Evolutionary conservation across 108 stramenopile genomes (phyloP), one percentile per base, ranked within the genome.

Genomic region (Fragilariopsis cylindrus): DNA sequence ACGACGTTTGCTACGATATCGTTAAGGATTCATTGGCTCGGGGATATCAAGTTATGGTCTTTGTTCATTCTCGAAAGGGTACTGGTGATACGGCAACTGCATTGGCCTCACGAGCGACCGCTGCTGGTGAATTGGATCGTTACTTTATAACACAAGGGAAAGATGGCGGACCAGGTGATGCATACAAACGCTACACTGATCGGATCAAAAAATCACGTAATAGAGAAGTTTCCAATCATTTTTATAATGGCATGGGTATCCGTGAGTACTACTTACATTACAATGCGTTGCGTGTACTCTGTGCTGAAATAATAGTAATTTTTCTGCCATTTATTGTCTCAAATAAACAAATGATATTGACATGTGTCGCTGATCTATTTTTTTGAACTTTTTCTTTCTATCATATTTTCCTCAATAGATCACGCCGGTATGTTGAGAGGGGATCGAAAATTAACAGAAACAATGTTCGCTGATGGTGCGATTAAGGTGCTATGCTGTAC

Each of bases 11-110:
- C 42, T 99, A 95, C 76, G 94, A 98, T 44, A 80, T 85, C 5
- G 95, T 95, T 15, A 57, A 87, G 9, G 96, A 97, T 70, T 90
- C 98, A 4, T 70, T 99, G n/a, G 71, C 82, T 49, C 82, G 88
- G 41, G 98, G 96, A 1, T 92, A 99, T 73, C 99, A 99, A 83
- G 98, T 98, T 39, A 99, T 99, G 99, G 96, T 99, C 15, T 99
- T 99, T 84, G 98, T 99, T 54, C 99, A 99, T 81, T 94, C 96
- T 3, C 89, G 99, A 55, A 97, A 97, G 73, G 98, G 98, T 13
- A 99, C 99, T 3, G 88, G 92, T 41, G 86, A 90, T 40, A 97
- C 99, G 2, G 95, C 94, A 5, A 81, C 75, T 12, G 94, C 93
- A 4, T 74, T 98, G 46, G 87, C 81, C 4, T 95, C 97, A 56